phyloP scores from a whole-genome alignment of 148 eudicot genomes.

The Simmondsia chinensis region DNA sequence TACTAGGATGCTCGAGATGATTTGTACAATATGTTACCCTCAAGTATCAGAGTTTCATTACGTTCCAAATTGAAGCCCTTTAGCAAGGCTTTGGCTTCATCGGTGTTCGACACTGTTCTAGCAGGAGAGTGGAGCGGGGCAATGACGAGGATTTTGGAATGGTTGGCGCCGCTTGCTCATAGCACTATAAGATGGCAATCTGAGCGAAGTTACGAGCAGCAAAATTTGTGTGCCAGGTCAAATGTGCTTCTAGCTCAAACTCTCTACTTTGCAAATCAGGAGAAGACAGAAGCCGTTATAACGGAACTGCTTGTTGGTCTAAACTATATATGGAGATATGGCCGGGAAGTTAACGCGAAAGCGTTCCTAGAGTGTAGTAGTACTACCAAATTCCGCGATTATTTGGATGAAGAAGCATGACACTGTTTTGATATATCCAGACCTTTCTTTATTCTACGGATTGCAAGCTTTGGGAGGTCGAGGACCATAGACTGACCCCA shows the following conservation, averaged over 20 bases:
- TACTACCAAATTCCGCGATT: too few species aligned
- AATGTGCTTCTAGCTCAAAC: slow-evolving; percentile 60
- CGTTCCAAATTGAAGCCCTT: slow-evolving; percentile 35
- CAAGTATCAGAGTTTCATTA: slow-evolving; percentile 28
- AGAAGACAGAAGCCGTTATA: slow-evolving; percentile 44
- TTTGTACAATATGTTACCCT: slow-evolving; percentile 53
- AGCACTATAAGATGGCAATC: slow-evolving; percentile 63
- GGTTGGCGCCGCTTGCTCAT: slow-evolving; percentile 67
- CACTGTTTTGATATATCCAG: too few species aligned
- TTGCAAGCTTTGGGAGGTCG: too few species aligned
- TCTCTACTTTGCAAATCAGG: slow-evolving; percentile 50
- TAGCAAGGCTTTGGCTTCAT: slow-evolving; percentile 26
- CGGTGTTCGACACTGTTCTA: slow-evolving; percentile 33
- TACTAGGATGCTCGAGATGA: slow-evolving; percentile 63
- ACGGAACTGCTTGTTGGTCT: slow-evolving; percentile 65
- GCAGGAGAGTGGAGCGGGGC: slow-evolving; percentile 57
- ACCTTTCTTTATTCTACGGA: too few species aligned
- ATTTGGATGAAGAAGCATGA: too few species aligned
- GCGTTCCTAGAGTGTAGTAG: too few species aligned
- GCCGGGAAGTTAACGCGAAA: slow-evolving; percentile 40
- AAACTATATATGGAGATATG: slow-evolving; percentile 59
- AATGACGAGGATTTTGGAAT: slow-evolving; percentile 33
- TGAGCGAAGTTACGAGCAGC: slow-evolving; percentile 60
- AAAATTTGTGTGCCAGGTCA: slow-evolving; percentile 29
- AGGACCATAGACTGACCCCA: too few species aligned